Base-by-base conservation (phyloP, 176 grass and related monocot genomes). In the Musa troglodytarum region DNA sequence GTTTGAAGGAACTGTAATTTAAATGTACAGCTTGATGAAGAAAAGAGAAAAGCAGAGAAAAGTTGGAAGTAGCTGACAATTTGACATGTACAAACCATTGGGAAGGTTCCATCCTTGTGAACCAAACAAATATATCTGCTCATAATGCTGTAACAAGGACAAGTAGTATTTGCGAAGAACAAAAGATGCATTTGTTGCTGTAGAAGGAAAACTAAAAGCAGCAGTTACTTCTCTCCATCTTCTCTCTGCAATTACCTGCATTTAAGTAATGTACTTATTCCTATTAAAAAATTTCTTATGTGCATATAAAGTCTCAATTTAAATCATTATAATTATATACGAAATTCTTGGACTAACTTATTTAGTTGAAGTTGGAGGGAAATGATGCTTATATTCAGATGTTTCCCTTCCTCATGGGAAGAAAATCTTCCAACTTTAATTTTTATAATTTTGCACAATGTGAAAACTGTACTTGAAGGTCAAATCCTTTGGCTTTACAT, bases 141-240 rank as follows among this genome's bases (percentile, higher is more conserved):
- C 96, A 77, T 92, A 99, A 82, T 94, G 96, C 67, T 84, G 80
- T 78, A 99, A 82, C 9, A 99, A 81, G 23, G 85, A 92, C 78
- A 85, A 82, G 70, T 99, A 99, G 49, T 95, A 95, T 72, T 99
- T 99, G 51, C 92, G 86, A 82, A 99, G 82, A 66, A 99, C 81
- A 84, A 86, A 99, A 68, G 91, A 95, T 65, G 96, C 86, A 77
- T 95, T 99, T 52, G 96, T 99, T 1, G 91, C 88, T 34, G 88
- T 99, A 49, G 86, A 85, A 11, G 88, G 96, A 24, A 99, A 95
- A 76, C 68, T 81, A 82, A 99, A 99, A 71, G 96, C 81, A 22
- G 88, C 86, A 1, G 91, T 94, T 68, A 99, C 91, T 84, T 95
- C 96, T 82, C 83, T 92, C 96, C 96, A 99, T 82, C 78, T 94